Conservation (phyloP, 305 asterid genomes). For the Fraxinus platypoda region DNA sequence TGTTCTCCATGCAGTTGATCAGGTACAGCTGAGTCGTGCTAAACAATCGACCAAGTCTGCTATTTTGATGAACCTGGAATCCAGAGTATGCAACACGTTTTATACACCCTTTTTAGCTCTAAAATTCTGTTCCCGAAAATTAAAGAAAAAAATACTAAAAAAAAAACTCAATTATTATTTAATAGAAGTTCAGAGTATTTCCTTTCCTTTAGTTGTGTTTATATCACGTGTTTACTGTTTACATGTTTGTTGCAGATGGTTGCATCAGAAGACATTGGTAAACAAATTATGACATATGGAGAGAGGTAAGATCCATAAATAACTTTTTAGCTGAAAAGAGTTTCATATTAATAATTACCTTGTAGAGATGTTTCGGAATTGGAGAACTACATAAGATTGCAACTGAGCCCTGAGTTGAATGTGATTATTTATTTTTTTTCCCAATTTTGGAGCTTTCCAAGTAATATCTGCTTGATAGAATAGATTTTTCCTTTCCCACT, state of each 20-base stretch:
- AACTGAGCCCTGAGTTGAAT: neutral
- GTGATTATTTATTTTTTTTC: neutral
- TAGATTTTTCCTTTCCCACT: neutral
- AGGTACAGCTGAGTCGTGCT: constrained; percentile 71
- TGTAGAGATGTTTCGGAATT: neutral
- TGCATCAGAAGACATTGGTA: constrained; percentile 85
- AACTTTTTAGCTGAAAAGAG: neutral
- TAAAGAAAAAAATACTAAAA: neutral
- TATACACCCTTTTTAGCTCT: neutral
- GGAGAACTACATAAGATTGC: neutral
- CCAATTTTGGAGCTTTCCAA: neutral
- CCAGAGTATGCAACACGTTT: constrained; percentile 57
- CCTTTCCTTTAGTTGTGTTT: constrained; percentile 2
- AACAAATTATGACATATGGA: constrained; percentile 83
- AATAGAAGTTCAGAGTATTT: neutral
- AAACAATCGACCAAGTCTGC: constrained; percentile 80
- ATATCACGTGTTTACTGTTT: constrained; percentile 15
- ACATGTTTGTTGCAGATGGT: constrained; percentile 60
- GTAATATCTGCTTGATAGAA: neutral
- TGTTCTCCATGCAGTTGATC: constrained; percentile 53
- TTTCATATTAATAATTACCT: constrained; percentile 1
- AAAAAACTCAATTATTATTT: neutral
- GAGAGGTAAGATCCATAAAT: constrained; percentile 54
- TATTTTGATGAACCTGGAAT: constrained; percentile 94
- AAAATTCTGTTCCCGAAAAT: neutral